Base-by-base conservation (phyloP, 768 basidiomycete genomes). In the Suillus ampliporus region DNA sequence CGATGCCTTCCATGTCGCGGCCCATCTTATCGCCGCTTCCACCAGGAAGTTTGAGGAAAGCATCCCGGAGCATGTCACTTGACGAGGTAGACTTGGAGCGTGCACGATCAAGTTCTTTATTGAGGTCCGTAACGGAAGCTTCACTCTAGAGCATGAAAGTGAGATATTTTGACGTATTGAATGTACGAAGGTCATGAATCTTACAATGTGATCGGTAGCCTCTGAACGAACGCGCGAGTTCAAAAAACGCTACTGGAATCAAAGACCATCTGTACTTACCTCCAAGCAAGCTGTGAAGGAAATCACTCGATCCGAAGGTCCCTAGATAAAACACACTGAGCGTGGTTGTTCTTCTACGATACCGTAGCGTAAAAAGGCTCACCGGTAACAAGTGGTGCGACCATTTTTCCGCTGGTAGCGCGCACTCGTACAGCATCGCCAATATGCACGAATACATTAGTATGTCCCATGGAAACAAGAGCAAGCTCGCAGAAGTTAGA, bases 401-500 rank as follows among this genome's bases (percentile, higher is more conserved):
- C 93, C 76, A 80, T 79, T 66, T 85, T 83, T 0, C 94, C 92
- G 61, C 88, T 84, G 0, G 88, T 92, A 14, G 91, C 87, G 58
- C 88, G 87, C 37, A 97, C 80, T 41, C 88, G 83, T 11, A 89
- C 89, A 53, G 86, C 83, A 60, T 92, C 89, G 5, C 96, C 96
- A 37, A 97, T 92, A 68, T 98, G 95, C 34, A 86, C 74, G 77
- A 97, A 98, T 4, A 97, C 89, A 47, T 94, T 79, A 0, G 73
- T 66, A 72, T 95, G 80, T 0, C 95, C 96, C 78, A 94, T 79
- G 0, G 82, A 80, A 40, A 89, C 84, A 14, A 98, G 84, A 1
- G 86, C 82, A 11, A 97, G 81, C 74, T 97, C 95, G 79, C 91
- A 93, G 72, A 92, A 96, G 78, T 97, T 92, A 60, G 89, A 91